Evolutionary conservation across 192 early-diverging fungal genomes (phyloP).

Genomic region (Linnemannia hyalina): DNA sequence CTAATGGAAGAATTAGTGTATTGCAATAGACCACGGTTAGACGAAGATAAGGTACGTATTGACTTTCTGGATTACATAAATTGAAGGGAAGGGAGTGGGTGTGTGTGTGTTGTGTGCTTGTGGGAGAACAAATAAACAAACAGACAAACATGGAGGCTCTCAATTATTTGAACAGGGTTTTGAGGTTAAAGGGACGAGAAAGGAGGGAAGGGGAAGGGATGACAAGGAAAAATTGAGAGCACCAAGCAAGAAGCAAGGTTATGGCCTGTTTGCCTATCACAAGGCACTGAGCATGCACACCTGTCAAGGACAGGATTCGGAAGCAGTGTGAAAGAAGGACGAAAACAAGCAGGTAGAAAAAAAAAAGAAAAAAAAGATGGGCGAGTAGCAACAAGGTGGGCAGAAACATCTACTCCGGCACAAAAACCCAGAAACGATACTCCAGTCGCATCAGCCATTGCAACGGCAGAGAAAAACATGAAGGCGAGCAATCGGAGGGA

Average conservation of each 20-base stretch:
- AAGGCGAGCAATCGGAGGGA: too few species aligned
- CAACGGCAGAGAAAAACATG: too few species aligned
- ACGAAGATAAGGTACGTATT: neutral
- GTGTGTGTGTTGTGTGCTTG: neutral
- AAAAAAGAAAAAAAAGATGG: neutral
- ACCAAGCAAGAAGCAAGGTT: neutral
- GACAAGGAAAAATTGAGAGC: neutral
- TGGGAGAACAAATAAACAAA: too few species aligned
- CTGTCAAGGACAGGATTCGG: neutral
- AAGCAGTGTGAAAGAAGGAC: neutral
- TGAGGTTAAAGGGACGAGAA: neutral
- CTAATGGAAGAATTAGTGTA: neutral
- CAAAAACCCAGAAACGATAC: too few species aligned
- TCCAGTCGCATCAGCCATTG: too few species aligned
- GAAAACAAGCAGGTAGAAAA: neutral
- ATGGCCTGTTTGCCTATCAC: neutral
- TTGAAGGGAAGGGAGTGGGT: neutral
- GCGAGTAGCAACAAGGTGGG: neutral
- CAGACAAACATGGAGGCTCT: neutral
- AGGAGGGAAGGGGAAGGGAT: neutral
- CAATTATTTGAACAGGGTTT: neutral
- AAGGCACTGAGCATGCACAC: conserved; percentile 2
- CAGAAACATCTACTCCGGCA: neutral
- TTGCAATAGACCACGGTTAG: neutral
- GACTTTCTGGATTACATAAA: neutral